Percentiles rank a stretch among this genome's conserved stretches.
These are phyloP conservation scores for Amanita inopinata DNA, from an alignment of 768 basidiomycete species.

Conservation along the genomic window DNA sequence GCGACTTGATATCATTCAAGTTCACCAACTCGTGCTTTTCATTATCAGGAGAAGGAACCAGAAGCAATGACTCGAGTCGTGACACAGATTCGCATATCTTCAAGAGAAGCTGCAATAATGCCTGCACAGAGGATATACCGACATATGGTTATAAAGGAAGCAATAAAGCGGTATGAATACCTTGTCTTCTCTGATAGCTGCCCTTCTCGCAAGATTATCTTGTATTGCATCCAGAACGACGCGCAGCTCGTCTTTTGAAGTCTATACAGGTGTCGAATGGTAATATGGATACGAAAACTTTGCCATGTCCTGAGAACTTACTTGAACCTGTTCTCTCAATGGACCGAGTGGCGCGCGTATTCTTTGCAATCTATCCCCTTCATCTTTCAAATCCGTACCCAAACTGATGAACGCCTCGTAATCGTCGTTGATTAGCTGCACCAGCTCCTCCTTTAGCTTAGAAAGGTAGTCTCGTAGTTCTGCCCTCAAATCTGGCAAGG, in stretches of 20 bases:
- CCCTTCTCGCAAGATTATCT: constrained; percentile 65
- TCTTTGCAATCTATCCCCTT: constrained; percentile 60
- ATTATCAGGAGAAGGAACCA: constrained; percentile 48
- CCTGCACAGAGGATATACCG: constrained; percentile 31
- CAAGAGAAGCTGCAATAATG: constrained; percentile 76
- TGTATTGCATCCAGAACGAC: constrained; percentile 66
- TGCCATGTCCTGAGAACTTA: constrained; percentile 24
- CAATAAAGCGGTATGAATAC: constrained; percentile 25
- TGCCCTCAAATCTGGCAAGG: constrained; percentile 76
- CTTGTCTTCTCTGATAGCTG: constrained; percentile 79
- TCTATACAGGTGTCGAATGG: constrained; percentile 25
- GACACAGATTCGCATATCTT: constrained; percentile 89
- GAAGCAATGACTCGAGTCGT: constrained; percentile 78
- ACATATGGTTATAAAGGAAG: constrained; percentile 3
- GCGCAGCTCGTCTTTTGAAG: constrained; percentile 54
- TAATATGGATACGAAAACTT: no score
- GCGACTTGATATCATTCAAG: constrained; percentile 23
- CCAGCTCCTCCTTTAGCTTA: constrained; percentile 83
- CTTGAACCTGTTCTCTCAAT: constrained; percentile 59
- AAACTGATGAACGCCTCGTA: constrained; percentile 97
- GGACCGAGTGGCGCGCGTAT: constrained; percentile 59
- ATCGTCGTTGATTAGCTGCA: constrained; percentile 93
- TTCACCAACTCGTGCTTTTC: constrained; percentile 27
- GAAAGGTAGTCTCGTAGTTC: constrained; percentile 84
- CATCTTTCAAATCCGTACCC: constrained; percentile 84